Percentiles rank a stretch among this genome's conserved stretches.
Conservation (phyloP, 495 filamentous ascomycete genomes). For the Tuber magnatum region DNA sequence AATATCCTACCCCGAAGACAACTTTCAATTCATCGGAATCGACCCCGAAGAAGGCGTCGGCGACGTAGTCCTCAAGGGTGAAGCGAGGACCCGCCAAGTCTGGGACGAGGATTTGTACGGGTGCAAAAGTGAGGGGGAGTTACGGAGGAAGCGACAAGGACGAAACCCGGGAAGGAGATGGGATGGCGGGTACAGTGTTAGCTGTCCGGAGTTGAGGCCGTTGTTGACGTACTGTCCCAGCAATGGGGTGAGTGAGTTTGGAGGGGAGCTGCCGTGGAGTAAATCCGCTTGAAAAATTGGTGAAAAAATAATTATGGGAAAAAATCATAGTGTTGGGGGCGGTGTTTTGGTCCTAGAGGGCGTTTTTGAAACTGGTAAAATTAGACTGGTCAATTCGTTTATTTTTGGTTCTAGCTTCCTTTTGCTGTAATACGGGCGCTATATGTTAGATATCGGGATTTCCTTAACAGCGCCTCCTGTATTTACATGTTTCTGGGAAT, state of each 20-base stretch:
- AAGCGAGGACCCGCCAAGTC: conserved; percentile 43
- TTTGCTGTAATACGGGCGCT: background rate
- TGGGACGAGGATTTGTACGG: conserved; percentile 51
- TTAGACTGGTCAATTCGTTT: background rate
- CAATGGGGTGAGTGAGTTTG: background rate
- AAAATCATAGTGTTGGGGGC: background rate
- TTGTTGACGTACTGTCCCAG: conserved; percentile 27
- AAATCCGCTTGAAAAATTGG: background rate
- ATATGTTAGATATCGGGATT: background rate
- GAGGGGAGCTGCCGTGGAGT: background rate
- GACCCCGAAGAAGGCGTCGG: conserved; percentile 50
- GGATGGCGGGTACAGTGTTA: conserved; percentile 24
- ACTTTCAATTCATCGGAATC: conserved; percentile 56
- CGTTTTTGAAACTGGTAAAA: background rate
- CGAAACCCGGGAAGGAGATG: conserved; percentile 45
- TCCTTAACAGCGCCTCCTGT: background rate
- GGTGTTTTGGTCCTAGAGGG: conserved; percentile 5
- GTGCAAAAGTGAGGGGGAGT: conserved; percentile 41
- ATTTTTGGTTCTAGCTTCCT: background rate
- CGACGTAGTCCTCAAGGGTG: conserved; percentile 42
- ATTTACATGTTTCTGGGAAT: background rate
- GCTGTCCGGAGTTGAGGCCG: conserved; percentile 30
- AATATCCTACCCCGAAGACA: conserved; percentile 50
- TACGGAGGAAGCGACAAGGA: conserved; percentile 47
- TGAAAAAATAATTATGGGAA: background rate